Base-by-base conservation (phyloP, 768 basidiomycete genomes). In the Mycena olivaceomarginata region DNA sequence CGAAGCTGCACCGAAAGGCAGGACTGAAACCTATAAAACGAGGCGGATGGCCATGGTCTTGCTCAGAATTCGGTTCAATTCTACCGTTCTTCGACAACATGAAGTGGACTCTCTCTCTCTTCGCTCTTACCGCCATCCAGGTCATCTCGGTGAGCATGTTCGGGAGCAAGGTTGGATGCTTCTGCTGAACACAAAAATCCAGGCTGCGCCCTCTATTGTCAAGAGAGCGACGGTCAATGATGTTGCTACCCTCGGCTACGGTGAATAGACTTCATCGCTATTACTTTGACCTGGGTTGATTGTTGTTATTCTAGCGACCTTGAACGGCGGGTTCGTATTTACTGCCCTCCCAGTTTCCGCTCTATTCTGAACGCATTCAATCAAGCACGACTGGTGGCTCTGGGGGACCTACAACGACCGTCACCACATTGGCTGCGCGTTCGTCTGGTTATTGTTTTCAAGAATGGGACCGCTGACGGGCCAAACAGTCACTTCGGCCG, bases 301-400 rank as follows among this genome's bases (percentile, higher is more conserved):
- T 46, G 5, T 71, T 20, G 8, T 12, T 13, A 13, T 16, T 56
- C 3, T 39, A 76, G 75, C 75, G 3, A 82, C 81, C 25, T 72
- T 82, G 67, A 82, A 82, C 72, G 81, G 81, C 67, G 81, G 81
- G 80, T 82, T 15, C 16, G 76, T 40, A 59, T 59, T 43, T 45
- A 45, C 74, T 9, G 9, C 48, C 48, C 56, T 73, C 25, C 67
- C 67, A 11, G n/a, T 45, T 39, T 69, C 7, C 10, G 7, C 59
- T 37, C 46, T n/a, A 31, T n/a, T 67, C 57, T 76, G 8, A 76
- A 70, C 22, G 12, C 31, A 25, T n/a, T 25, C 43, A 51, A 63
- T 53, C 16, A 59, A 89, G 89, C 25, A 90, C 89, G 3, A 84
- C 86, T 41, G 89, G 89, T 20, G 89, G 89, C 45, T 86, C 84